These are phyloP conservation scores for Vicia villosa DNA, from an alignment of 306 rosid species.

Conservation along the genomic window DNA sequence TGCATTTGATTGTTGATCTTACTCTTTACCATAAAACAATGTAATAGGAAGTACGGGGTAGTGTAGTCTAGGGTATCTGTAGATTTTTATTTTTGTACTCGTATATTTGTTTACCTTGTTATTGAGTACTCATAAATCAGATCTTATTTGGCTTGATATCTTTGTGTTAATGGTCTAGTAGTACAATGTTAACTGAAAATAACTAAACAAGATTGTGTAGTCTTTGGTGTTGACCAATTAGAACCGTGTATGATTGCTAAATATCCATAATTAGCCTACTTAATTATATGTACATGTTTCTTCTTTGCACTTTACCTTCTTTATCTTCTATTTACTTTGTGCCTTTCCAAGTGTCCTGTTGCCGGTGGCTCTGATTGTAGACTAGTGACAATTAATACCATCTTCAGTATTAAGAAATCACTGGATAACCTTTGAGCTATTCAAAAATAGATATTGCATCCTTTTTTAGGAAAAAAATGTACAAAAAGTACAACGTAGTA, in stretches of 20 bases:
- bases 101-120: not conserved
- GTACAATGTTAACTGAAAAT: not conserved
- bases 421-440: not conserved
- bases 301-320: not conserved
- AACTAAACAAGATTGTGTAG: not conserved
- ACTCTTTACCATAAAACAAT: not conserved
- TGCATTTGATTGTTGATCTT: not conserved
- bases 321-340: no score
- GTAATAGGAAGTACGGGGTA: not conserved
- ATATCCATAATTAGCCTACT: not conserved
- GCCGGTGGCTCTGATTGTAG: not conserved
- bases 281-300: not conserved
- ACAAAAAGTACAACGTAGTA: not conserved
- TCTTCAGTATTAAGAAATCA: slow-evolving; percentile 2
- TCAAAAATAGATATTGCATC: not conserved
- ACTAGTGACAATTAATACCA: not conserved
- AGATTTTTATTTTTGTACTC: not conserved
- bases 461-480: not conserved
- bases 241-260: not conserved
- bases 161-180: not conserved
- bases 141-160: slow-evolving; percentile 10
- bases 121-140: slow-evolving; percentile 17
- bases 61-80: not conserved
- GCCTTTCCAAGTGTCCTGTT: slow-evolving; percentile 1
- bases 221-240: slow-evolving; percentile 21